phyloP scores from a whole-genome alignment of 257 asterid genomes.

The Verbascum thapsus region DNA sequence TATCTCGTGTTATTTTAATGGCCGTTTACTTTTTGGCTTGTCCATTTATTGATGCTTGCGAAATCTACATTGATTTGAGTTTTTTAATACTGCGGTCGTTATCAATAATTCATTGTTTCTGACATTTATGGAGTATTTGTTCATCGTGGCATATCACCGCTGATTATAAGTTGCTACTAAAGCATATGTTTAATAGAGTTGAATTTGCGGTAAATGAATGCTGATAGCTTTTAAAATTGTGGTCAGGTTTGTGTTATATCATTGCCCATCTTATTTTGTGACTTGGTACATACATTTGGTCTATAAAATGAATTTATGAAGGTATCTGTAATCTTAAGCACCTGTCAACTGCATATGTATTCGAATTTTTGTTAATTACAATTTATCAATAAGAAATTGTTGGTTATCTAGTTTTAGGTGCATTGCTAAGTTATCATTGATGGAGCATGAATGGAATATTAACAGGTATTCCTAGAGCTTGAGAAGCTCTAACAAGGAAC shows the following conservation, averaged over 20 bases:
- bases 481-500: constrained; percentile 25
- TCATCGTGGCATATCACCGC: background rate
- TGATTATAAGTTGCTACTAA: background rate
- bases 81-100: background rate
- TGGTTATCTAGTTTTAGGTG: background rate
- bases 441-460: background rate
- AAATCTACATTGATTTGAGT: background rate
- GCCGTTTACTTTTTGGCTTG: constrained; percentile 21
- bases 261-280: background rate
- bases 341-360: background rate
- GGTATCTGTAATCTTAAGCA: background rate
- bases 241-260: background rate
- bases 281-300: background rate
- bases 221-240: background rate
- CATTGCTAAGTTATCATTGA: background rate
- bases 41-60: background rate
- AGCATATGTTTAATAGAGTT: background rate
- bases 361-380: background rate
- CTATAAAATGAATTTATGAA: no score
- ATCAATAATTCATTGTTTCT: background rate
- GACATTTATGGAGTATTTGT: background rate
- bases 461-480: constrained; percentile 10
- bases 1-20: background rate
- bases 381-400: background rate
- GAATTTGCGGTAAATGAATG: background rate